phyloP scores from a whole-genome alignment of 2,329 filamentous ascomycete genomes.

The Trichoderma aggressivum region DNA sequence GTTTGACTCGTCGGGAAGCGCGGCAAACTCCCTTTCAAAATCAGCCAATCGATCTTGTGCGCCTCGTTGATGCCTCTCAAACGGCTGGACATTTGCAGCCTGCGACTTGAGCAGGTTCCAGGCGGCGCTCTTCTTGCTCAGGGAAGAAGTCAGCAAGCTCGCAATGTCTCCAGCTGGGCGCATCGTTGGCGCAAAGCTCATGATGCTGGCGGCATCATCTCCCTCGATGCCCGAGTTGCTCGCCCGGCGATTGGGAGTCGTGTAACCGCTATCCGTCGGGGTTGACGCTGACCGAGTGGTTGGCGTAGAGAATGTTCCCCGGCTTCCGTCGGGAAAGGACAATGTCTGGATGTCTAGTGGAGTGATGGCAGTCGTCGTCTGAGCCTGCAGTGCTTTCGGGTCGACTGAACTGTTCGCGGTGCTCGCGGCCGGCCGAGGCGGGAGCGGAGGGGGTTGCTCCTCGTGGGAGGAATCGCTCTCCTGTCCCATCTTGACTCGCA shows the following conservation, averaged over 20 bases:
- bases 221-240: constrained; percentile 43
- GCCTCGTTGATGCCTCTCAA: constrained; percentile 50
- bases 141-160: constrained; percentile 72
- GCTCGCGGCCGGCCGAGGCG: constrained; percentile 46
- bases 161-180: constrained; percentile 69
- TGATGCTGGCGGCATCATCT: constrained; percentile 63
- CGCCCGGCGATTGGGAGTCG: constrained; percentile 35
- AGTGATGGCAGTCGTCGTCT: constrained; percentile 81
- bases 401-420: constrained; percentile 36
- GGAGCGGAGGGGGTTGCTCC: constrained; percentile 52
- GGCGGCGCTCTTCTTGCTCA: constrained; percentile 62
- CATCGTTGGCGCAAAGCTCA: constrained; percentile 62
- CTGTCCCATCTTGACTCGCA: constrained; percentile 28
- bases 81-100: constrained; percentile 56
- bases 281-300: constrained; percentile 36
- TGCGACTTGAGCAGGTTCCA: constrained; percentile 66
- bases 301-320: constrained; percentile 57
- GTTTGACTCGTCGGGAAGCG: constrained; percentile 56
- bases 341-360: constrained; percentile 76
- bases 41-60: constrained; percentile 56
- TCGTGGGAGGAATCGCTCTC: constrained; percentile 34
- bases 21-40: constrained; percentile 76
- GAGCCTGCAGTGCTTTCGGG: constrained; percentile 49
- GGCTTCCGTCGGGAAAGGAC: constrained; percentile 65
- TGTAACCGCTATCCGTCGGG: constrained; percentile 39